Base-by-base conservation (phyloP, 164 flowering plant species). In the Amborella trichopoda region DNA sequence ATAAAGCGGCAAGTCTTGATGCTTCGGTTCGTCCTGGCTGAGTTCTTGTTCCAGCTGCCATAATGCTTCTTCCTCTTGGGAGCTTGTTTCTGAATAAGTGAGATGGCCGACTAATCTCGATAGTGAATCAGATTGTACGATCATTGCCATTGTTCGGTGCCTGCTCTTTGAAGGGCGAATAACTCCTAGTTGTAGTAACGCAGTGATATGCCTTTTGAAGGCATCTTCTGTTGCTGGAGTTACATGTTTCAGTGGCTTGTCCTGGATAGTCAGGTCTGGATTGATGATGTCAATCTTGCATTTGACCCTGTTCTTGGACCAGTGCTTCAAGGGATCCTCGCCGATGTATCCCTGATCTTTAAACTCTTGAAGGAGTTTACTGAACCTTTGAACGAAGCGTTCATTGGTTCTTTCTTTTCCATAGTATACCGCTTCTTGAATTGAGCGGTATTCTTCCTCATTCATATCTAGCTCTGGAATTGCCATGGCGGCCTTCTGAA, bases 161-260 rank as follows among this genome's bases (percentile, higher is more conserved):
- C 19, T 13, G 43, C 43, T 40, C 10, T 40, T 13, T 12, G 17
- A 12, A 13, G 43, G 43, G 13, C 43, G 1, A 20, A 40, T 40
- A 13, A 40, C 43, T 40, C 19, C 19, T 8, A 40, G 3, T 18
- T 40, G 14, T 12, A 40, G 43, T 13, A 40, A 18, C 14, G 43
- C 43, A 18, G 13, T 18, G 19, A 40, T 18, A 18, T 40, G 43
- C 19, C 18, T 13, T 10, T 13, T 10, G 19, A 40, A 40, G 9
- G 43, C 8, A 8, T 40, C 43, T 20, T 40, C 18, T 20, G 18
- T 40, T 2, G 43, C 44, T n/a, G 53, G 55, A 4, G 55, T 51
- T 10, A 51, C 55, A 5, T 51, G 55, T 37, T 51, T 51, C 23
- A 50, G 23, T 2, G 54, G 54, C 12, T 24, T 18, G 13, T 25